These are phyloP conservation scores for Globisporangium mamillatum DNA, from an alignment of 352 stramenopile genomes.

Conservation along the genomic window DNA sequence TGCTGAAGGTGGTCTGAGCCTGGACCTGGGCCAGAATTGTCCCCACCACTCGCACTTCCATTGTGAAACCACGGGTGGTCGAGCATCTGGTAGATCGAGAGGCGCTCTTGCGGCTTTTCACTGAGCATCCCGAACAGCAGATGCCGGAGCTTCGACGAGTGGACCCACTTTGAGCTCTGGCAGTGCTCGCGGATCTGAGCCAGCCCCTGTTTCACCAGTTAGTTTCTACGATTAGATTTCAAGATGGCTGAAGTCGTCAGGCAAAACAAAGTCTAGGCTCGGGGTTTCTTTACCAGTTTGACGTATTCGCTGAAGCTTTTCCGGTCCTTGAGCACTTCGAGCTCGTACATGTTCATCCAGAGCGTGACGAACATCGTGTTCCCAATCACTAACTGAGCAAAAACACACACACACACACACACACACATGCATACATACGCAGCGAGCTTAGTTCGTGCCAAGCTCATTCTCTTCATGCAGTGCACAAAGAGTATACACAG, in stretches of 20 bases:
- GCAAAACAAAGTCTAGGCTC: neutral
- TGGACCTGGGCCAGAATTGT: neutral
- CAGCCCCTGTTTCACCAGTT: constrained; percentile 25
- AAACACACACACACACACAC: neutral
- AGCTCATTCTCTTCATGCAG: neutral
- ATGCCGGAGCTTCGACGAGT: constrained; percentile 43
- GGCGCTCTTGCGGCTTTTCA: constrained; percentile 33
- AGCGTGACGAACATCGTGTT: constrained; percentile 76
- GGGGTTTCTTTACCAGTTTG: constrained; percentile 10
- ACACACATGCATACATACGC: neutral
- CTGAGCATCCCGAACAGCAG: constrained; percentile 42
- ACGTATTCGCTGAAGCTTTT: constrained; percentile 42
- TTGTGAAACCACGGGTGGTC: constrained; percentile 46
- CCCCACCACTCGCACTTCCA: neutral
- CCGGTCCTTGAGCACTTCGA: constrained; percentile 71
- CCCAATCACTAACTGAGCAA: constrained; percentile 59
- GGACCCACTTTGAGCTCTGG: constrained; percentile 36
- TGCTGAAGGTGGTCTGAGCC: neutral
- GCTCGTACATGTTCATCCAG: constrained; percentile 84
- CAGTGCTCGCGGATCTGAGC: constrained; percentile 30
- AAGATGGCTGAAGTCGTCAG: neutral
- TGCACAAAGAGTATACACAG: neutral
- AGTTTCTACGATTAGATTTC: neutral
- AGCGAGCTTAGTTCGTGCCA: neutral
- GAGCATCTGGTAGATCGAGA: constrained; percentile 46